Conservation (phyloP, 2,329 filamentous ascomycete genomes). For the Diplodia intermedia region DNA sequence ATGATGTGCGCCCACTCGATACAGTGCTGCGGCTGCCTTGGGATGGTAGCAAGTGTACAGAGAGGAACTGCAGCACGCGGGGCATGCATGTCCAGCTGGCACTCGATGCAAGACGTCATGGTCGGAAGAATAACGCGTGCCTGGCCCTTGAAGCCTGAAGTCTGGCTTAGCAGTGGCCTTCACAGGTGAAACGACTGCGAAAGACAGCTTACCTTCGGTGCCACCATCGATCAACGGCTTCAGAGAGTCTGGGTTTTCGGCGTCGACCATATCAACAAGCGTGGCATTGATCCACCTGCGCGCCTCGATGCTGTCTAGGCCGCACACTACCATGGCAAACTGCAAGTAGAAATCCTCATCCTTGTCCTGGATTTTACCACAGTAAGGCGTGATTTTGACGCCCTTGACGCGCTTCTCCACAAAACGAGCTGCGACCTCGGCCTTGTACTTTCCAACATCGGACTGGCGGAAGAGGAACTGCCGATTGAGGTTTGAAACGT, state of each 20-base stretch:
- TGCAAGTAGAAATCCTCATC: constrained; percentile 97
- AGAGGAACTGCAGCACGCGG: constrained; percentile 96
- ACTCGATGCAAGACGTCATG: constrained; percentile 95
- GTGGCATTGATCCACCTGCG: constrained; percentile 98
- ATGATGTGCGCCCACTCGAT: constrained; percentile 99
- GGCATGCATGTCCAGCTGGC: constrained; percentile 97
- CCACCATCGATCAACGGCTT: constrained; percentile 97
- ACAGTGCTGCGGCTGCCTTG: constrained; percentile 95
- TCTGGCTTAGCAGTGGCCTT: neutral
- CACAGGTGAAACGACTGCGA: too few relatives aligned
- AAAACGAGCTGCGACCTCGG: constrained; percentile 88
- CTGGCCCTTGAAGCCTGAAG: constrained; percentile 89
- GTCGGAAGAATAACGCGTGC: constrained; percentile 90
- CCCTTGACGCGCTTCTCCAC: constrained; percentile 89
- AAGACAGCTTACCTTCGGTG: constrained; percentile 73
- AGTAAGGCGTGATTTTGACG: constrained; percentile 91
- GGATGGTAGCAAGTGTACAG: constrained; percentile 95
- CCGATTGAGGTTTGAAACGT: constrained; percentile 96
- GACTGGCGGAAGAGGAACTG: constrained; percentile 93
- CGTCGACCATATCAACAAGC: constrained; percentile 87
- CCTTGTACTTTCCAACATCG: constrained; percentile 93
- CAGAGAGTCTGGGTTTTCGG: constrained; percentile 79
- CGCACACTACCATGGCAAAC: constrained; percentile 92
- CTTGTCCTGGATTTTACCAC: constrained; percentile 95
- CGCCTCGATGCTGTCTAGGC: constrained; percentile 95